Evolutionary conservation across 768 basidiomycete species (phyloP).

Genomic region (button mushroom (Agaricus bisporus)): DNA sequence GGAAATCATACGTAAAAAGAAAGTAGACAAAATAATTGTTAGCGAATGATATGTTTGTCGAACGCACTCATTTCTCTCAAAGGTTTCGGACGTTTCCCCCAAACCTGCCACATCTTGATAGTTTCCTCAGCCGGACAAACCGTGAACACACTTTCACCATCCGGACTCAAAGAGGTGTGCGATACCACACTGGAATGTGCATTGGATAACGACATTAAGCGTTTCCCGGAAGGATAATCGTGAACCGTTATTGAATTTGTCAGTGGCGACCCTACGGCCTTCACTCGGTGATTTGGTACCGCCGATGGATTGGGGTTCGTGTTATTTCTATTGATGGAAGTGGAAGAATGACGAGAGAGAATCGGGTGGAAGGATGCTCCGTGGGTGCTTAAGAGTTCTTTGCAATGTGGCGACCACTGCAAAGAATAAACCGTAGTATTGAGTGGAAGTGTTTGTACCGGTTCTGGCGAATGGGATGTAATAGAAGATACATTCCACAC

Average conservation of each 20-base stretch:
- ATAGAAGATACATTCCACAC: slow-evolving; percentile 40
- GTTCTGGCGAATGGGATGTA: slow-evolving; percentile 18
- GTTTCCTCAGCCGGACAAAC: slow-evolving; percentile 59
- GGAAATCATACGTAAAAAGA: too few species aligned
- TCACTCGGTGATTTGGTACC: slow-evolving; percentile 34
- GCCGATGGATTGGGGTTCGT: slow-evolving; percentile 23
- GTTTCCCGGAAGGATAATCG: slow-evolving; percentile 57
- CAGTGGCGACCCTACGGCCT: slow-evolving; percentile 46
- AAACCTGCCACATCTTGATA: slow-evolving; percentile 72
- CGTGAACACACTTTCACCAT: slow-evolving; percentile 59
- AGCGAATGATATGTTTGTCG: slow-evolving; percentile 41
- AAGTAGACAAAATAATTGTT: slow-evolving; percentile 5
- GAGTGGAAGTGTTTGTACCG: slow-evolving; percentile 63
- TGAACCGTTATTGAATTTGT: slow-evolving; percentile 68
- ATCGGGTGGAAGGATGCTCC: slow-evolving; percentile 51
- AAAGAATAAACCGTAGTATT: slow-evolving; percentile 65
- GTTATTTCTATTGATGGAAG: background rate
- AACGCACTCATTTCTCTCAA: slow-evolving; percentile 36
- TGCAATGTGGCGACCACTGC: slow-evolving; percentile 80
- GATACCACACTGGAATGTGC: slow-evolving; percentile 52
- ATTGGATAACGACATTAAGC: slow-evolving; percentile 44
- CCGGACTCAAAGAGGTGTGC: slow-evolving; percentile 58
- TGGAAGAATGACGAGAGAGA: background rate
- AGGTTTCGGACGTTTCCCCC: slow-evolving; percentile 32
- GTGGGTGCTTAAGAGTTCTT: slow-evolving; percentile 87